Conservation (phyloP, 768 basidiomycete genomes). For the Psilocybe subaeruginosa region DNA sequence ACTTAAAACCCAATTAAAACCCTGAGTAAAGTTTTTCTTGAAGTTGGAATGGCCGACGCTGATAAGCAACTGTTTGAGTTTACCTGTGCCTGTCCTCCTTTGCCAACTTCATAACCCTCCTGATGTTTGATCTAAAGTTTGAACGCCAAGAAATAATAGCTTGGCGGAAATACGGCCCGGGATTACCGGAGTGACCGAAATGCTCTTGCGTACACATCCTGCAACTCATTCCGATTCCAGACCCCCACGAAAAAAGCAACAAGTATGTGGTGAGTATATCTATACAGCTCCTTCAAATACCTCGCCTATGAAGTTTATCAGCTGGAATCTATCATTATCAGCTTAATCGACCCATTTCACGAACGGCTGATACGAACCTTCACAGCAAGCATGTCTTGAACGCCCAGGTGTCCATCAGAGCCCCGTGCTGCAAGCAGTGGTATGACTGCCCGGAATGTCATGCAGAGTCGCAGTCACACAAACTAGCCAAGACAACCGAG, state of each 20-base stretch:
- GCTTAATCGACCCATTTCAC: conserved; percentile 13
- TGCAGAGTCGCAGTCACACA: conserved; percentile 79
- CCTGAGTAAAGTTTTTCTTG: too few species aligned
- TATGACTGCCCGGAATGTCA: conserved; percentile 98
- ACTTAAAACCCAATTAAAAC: too few species aligned
- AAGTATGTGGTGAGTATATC: conserved; percentile 20
- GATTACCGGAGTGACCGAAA: too few species aligned
- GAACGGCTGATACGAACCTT: conserved; percentile 20
- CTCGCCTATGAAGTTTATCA: conserved; percentile 21
- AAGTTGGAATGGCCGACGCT: too few species aligned
- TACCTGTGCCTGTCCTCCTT: too few species aligned
- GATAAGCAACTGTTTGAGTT: too few species aligned
- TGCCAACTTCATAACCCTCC: too few species aligned
- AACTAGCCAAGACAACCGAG: conserved; percentile 75
- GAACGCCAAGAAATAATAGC: too few species aligned
- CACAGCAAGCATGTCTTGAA: conserved; percentile 94
- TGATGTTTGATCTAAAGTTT: too few species aligned
- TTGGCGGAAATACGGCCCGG: too few species aligned
- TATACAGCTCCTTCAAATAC: neutral
- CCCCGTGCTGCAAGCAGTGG: conserved; percentile 98
- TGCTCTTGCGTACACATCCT: too few species aligned
- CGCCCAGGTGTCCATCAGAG: conserved; percentile 93
- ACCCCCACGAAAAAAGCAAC: neutral
- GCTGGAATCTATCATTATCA: conserved; percentile 12
- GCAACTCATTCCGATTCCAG: neutral